Evolutionary conservation across 163 green algal species (phyloP).

Genomic region (Volvox carteri): DNA sequence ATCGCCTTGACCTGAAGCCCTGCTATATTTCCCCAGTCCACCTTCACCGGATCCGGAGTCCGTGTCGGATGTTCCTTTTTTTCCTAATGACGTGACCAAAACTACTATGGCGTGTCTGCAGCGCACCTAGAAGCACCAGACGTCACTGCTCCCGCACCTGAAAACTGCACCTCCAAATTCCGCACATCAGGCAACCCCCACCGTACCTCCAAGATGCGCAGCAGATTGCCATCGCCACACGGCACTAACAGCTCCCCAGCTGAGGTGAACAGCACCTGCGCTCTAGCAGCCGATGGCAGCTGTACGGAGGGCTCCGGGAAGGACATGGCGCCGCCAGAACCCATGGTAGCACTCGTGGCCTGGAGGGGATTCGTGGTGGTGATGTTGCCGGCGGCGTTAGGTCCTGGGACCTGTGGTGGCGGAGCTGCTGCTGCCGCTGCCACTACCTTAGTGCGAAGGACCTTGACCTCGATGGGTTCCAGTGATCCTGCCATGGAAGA

Average conservation of each 20-base stretch:
- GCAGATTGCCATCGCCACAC: conserved; percentile 47
- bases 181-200: too few species aligned
- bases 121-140: too few species aligned
- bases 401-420: too few species aligned
- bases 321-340: background rate
- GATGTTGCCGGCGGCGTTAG: background rate
- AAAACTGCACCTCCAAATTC: too few species aligned
- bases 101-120: too few species aligned
- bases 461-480: conserved; percentile 36
- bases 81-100: too few species aligned
- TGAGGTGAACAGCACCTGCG: background rate
- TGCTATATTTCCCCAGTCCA: too few species aligned
- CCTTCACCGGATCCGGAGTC: too few species aligned
- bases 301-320: background rate
- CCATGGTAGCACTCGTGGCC: background rate
- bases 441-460: conserved; percentile 24
- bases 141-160: too few species aligned
- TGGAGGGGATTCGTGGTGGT: background rate
- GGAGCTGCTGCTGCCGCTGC: too few species aligned
- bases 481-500: background rate
- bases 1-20: too few species aligned
- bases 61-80: too few species aligned
- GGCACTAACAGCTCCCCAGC: conserved; percentile 36
- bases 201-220: conserved; percentile 45
- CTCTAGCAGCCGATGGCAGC: background rate